Percentiles rank a stretch among this genome's conserved stretches.
These are phyloP conservation scores for Carpinus fangiana DNA, from an alignment of 306 rosid species.

Conservation along the genomic window DNA sequence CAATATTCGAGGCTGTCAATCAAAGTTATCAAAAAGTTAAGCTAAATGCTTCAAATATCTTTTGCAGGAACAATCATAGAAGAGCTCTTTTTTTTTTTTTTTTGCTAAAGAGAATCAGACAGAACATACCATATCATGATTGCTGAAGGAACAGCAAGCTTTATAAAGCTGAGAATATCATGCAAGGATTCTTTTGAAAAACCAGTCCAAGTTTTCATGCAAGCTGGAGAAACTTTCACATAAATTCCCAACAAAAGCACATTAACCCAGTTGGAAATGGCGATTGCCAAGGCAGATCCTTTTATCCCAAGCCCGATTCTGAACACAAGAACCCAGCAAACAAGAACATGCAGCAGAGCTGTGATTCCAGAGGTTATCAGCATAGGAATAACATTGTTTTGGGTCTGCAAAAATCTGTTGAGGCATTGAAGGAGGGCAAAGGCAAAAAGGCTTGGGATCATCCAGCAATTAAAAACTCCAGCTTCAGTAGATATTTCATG, in stretches of 20 bases:
- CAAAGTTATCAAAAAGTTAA: background rate
- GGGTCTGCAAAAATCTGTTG: conserved; percentile 56
- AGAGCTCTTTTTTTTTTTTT: too few relatives aligned
- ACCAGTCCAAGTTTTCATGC: conserved; percentile 56
- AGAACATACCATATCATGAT: conserved; percentile 53
- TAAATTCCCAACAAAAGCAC: conserved; percentile 41
- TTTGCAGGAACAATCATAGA: too few relatives aligned
- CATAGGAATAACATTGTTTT: conserved; percentile 61
- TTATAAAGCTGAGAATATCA: conserved; percentile 45
- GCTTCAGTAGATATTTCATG: conserved; percentile 45
- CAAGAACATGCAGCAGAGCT: conserved; percentile 38
- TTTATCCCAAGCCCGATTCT: conserved; percentile 39
- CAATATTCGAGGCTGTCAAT: conserved; percentile 55
- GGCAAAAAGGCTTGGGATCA: conserved; percentile 53
- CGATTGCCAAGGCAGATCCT: conserved; percentile 58
- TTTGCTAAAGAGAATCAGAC: background rate
- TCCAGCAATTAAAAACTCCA: conserved; percentile 43
- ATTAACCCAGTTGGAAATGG: conserved; percentile 52
- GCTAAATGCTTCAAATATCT: background rate
- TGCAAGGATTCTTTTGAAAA: conserved; percentile 51
- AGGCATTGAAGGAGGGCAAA: conserved; percentile 53
- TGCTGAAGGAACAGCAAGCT: conserved; percentile 62
- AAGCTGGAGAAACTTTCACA: conserved; percentile 37
- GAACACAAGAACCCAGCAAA: conserved; percentile 56
- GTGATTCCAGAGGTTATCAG: conserved; percentile 51